Evolutionary conservation across 164 flowering plant species (phyloP).

Genomic region (Chimonanthus praecox): DNA sequence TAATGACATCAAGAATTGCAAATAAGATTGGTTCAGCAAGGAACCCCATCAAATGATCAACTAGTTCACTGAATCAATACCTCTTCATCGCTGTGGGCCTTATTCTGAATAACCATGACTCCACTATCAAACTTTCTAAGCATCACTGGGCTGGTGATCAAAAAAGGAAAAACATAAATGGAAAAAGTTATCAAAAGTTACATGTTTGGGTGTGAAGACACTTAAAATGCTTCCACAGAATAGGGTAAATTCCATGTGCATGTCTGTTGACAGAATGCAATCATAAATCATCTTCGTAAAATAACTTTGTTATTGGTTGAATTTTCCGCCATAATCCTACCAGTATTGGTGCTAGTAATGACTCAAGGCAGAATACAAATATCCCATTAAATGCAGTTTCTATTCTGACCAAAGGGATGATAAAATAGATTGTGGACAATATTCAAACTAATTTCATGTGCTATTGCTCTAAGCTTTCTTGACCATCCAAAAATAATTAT

Average conservation of each 20-base stretch:
- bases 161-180: neutral
- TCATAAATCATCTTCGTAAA: too few species aligned
- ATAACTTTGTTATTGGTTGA: too few species aligned
- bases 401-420: too few species aligned
- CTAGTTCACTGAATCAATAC: constrained; percentile 22
- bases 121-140: constrained; percentile 97
- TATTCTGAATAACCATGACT: constrained; percentile 92
- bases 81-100: constrained; percentile 95
- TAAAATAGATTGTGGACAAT: too few species aligned
- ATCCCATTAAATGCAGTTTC: too few species aligned
- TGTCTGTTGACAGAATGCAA: neutral
- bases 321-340: too few species aligned
- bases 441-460: too few species aligned
- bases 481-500: too few species aligned
- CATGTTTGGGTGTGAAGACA: neutral
- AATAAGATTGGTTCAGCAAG: neutral
- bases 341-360: too few species aligned
- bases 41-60: neutral
- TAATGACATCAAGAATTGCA: neutral
- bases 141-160: constrained; percentile 70
- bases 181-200: neutral
- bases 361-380: too few species aligned
- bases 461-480: too few species aligned
- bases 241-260: neutral
- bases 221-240: neutral